These are phyloP conservation scores for Penicillium sp. DNA, from an alignment of 2,329 filamentous ascomycete genomes.

Conservation along the genomic window DNA sequence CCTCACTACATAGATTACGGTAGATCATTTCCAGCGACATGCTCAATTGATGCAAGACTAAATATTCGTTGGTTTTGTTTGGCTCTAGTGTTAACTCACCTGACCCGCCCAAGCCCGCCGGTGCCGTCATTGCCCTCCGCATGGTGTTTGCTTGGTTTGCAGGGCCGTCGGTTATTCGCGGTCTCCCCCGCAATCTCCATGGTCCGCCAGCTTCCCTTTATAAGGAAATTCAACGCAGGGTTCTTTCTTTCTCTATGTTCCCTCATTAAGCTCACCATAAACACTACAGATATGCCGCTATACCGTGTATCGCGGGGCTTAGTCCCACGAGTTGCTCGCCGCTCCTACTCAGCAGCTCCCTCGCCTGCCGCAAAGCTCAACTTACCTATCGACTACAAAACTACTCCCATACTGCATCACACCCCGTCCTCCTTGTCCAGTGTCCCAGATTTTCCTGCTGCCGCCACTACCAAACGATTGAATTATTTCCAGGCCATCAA, in stretches of 20 bases:
- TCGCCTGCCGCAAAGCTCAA: conserved; percentile 69
- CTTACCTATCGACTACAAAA: conserved; percentile 82
- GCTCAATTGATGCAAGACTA: too few species aligned
- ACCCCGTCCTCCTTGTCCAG: conserved; percentile 69
- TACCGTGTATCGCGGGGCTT: conserved; percentile 20
- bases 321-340: conserved; percentile 23
- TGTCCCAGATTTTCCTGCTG: conserved; percentile 73
- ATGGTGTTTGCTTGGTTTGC: conserved; percentile 21
- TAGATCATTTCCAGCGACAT: too few species aligned
- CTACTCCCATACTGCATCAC: conserved; percentile 80
- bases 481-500: conserved; percentile 96
- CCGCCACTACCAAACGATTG: conserved; percentile 77
- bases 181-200: conserved; percentile 29
- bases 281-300: conserved; percentile 16
- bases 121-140: conserved; percentile 16
- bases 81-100: too few species aligned
- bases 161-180: conserved; percentile 33
- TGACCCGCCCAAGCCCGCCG: neutral
- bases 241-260: conserved; percentile 3
- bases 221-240: conserved; percentile 9
- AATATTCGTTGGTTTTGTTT: too few species aligned
- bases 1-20: too few species aligned
- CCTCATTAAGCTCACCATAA: neutral
- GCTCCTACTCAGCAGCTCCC: conserved; percentile 52
- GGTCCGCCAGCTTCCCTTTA: conserved; percentile 10